Conservation (phyloP, 208 protist species). For the Naegleria lovaniensis region DNA sequence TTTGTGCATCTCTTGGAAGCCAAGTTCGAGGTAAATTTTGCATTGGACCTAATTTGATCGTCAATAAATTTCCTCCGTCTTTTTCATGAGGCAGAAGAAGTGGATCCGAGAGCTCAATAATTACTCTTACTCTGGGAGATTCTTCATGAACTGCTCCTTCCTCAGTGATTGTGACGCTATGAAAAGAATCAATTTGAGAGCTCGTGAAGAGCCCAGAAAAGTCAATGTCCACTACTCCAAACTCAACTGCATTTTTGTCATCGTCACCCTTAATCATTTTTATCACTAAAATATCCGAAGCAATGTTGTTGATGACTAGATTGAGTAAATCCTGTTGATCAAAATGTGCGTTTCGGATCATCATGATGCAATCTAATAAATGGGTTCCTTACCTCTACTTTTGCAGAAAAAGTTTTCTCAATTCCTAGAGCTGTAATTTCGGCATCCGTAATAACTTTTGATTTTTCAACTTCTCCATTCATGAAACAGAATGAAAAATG, state of each 20-base stretch:
- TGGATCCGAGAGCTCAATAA: neutral
- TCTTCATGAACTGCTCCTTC: neutral
- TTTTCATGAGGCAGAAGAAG: neutral
- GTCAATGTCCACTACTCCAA: neutral
- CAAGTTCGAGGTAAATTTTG: neutral
- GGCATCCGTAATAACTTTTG: neutral
- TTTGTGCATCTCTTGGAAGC: neutral
- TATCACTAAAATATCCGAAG: neutral
- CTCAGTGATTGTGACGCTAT: neutral
- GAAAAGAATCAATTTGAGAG: neutral
- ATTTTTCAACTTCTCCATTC: neutral
- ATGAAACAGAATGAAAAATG: neutral
- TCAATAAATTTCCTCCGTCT: neutral
- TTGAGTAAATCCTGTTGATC: neutral
- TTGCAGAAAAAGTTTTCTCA: neutral
- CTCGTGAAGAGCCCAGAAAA: neutral
- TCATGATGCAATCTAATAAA: neutral
- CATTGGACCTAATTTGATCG: neutral
- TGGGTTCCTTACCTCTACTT: neutral
- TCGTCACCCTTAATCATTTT: neutral
- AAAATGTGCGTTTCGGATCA: neutral
- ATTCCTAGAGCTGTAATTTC: neutral
- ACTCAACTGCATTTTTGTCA: slow-evolving; percentile 2
- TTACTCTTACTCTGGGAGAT: neutral
- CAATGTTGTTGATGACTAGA: neutral